Percentiles rank a stretch among this genome's conserved stretches.
Conservation (phyloP, 2,329 filamentous ascomycete genomes). For the Colletotrichum liriopes region DNA sequence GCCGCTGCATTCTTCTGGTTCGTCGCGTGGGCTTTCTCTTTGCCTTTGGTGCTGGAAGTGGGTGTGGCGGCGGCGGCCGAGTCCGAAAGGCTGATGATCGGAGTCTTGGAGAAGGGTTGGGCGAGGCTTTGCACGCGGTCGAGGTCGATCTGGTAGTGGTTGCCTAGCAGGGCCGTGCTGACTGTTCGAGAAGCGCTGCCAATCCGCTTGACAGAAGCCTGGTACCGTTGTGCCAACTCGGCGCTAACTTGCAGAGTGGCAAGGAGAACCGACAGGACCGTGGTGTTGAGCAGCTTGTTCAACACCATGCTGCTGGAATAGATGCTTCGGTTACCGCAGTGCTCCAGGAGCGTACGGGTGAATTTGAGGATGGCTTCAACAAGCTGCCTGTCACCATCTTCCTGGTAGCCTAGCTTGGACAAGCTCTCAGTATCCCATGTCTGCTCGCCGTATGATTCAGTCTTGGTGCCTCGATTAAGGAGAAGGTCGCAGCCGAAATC, state of each 20-base stretch:
- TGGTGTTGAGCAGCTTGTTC: conserved; percentile 90
- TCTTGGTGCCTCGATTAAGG: conserved; percentile 69
- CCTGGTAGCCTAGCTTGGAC: conserved; percentile 73
- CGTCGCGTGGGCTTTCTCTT: conserved; percentile 74
- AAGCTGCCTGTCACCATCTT: conserved; percentile 85
- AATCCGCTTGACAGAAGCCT: conserved; percentile 86
- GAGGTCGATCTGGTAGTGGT: conserved; percentile 86
- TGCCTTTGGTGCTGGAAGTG: conserved; percentile 77
- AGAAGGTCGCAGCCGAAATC: conserved; percentile 81
- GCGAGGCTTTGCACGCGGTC: conserved; percentile 90
- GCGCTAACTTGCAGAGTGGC: conserved; percentile 85
- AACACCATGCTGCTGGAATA: conserved; percentile 94
- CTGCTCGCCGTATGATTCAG: conserved; percentile 66
- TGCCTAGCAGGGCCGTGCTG: conserved; percentile 81
- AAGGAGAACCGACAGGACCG: conserved; percentile 83
- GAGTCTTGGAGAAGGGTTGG: conserved; percentile 84
- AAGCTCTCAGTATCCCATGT: conserved; percentile 65
- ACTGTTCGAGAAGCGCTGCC: conserved; percentile 76
- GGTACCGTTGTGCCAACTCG: conserved; percentile 92
- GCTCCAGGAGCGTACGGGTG: conserved; percentile 89
- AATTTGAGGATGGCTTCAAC: conserved; percentile 87
- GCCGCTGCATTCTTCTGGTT: conserved; percentile 66
- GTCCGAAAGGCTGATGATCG: conserved; percentile 67
- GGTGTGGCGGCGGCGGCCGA: conserved; percentile 66
- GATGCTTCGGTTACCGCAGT: conserved; percentile 96